Evolutionary conservation across 495 filamentous ascomycete species (phyloP), one percentile per base, ranked within the genome.

Genomic region (Aspergillus carlsbadensis): DNA sequence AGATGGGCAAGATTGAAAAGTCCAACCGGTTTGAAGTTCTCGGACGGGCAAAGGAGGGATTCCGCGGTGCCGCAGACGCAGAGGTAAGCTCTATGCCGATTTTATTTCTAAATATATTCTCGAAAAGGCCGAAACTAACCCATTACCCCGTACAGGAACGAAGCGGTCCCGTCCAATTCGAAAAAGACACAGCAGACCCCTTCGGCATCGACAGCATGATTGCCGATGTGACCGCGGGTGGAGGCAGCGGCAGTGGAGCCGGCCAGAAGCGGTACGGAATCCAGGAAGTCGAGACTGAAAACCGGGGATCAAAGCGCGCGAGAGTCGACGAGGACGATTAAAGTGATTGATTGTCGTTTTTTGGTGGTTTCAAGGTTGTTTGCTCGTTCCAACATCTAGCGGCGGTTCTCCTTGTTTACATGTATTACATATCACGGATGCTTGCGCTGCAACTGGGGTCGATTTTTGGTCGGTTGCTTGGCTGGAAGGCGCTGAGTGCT

Each of bases 151-250:
- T 40, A 34, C 54, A 90, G 86, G 86, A 77, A 42, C 81, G 90
- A 56, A 88, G 91, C 40, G 94, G 94, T 18, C 94, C 95, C 2
- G 94, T 99, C n/a, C 90, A 96, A 67, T 99, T 99, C 67, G 94
- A 98, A 75, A 96, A 94, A 74, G 94, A 97, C 59, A 81, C 77
- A 3, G 81, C 80, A 15, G 92, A 97, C 75, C 90, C 91, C 6
- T 98, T 98, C 62, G 88, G 92, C 29, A 91, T 98, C 56, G 91
- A 96, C 62, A 89, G 87, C 64, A 95, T 98, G 78, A 87, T 99
- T 66, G 81, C 78, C 21, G 90, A 96, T 70, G 90, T 89, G 68
- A 86, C 71, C 59, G 74, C 84, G 57, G 69, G 68, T 36, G 76
- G 84, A 59, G 68, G 70, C 58, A 73, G 84, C 58, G 68, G 68